Conservation (phyloP, 805 yeast genomes). For the Metschnikowia lochheadii region DNA sequence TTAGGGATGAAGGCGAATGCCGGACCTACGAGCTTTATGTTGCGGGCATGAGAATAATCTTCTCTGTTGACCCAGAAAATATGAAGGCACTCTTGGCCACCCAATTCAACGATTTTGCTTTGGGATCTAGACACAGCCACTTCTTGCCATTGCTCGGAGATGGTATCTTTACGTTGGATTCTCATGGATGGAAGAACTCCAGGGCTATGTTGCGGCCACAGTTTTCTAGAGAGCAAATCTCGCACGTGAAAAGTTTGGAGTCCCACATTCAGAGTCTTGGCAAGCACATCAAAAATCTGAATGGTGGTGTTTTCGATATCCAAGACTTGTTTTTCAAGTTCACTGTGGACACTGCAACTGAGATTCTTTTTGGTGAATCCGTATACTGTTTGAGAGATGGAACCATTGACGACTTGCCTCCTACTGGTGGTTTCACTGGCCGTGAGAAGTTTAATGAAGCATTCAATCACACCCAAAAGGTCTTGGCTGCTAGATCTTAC, state of each 20-base stretch:
- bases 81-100: slow-evolving; percentile 41
- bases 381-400: slow-evolving; percentile 31
- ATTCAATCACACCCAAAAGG: slow-evolving; percentile 31
- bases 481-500: slow-evolving; percentile 32
- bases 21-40: slow-evolving; percentile 11
- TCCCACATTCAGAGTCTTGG: slow-evolving; percentile 37
- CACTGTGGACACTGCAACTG: slow-evolving; percentile 40
- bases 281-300: slow-evolving; percentile 23
- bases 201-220: slow-evolving; percentile 44
- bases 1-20: neutral
- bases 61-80: slow-evolving; percentile 39
- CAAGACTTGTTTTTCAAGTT: slow-evolving; percentile 37
- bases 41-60: slow-evolving; percentile 20
- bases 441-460: slow-evolving; percentile 32
- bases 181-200: slow-evolving; percentile 41
- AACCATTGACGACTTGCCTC: slow-evolving; percentile 23
- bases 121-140: slow-evolving; percentile 37
- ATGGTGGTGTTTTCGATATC: slow-evolving; percentile 32
- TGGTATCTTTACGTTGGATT: slow-evolving; percentile 42
- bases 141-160: slow-evolving; percentile 39
- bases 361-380: slow-evolving; percentile 40
- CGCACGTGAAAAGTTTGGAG: slow-evolving; percentile 37
- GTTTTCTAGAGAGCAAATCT: slow-evolving; percentile 41
- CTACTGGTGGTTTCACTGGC: slow-evolving; percentile 23
- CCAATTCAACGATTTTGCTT: slow-evolving; percentile 38